These are phyloP conservation scores for Paramyrothecium sp. DNA, from an alignment of 2,329 filamentous ascomycete species.

Conservation along the genomic window DNA sequence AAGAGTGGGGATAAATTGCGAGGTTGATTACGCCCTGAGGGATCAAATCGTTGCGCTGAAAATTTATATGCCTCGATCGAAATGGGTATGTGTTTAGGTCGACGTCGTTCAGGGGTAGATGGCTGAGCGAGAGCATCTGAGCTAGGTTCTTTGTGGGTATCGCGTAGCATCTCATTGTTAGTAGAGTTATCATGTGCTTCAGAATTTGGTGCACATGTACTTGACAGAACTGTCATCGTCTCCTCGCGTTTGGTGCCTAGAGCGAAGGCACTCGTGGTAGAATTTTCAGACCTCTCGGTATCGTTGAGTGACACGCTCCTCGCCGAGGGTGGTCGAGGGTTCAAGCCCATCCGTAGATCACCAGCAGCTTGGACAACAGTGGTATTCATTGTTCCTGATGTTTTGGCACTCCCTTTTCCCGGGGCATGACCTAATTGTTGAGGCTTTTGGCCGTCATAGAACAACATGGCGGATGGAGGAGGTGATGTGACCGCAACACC, in stretches of 20 bases:
- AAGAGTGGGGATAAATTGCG: slow-evolving; percentile 4
- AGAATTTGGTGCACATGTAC: not conserved
- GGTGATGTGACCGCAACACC: not conserved
- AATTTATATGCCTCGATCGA: slow-evolving; percentile 5
- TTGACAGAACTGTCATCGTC: not conserved
- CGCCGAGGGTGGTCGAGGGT: not conserved
- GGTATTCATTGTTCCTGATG: not conserved
- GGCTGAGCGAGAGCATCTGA: slow-evolving; percentile 4
- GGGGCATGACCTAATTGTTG: no score
- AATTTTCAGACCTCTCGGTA: not conserved
- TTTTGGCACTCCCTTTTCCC: not conserved
- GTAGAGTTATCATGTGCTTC: not conserved
- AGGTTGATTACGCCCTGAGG: not conserved
- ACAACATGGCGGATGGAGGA: not conserved
- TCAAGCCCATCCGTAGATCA: not conserved
- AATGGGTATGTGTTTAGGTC: slow-evolving; percentile 1
- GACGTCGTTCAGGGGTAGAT: slow-evolving; percentile 5
- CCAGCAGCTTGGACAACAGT: not conserved
- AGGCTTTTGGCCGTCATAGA: not conserved
- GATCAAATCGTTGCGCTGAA: slow-evolving; percentile 10
- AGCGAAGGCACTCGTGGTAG: not conserved
- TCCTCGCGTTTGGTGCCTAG: not conserved
- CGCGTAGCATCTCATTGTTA: not conserved
- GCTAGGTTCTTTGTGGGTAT: no score
- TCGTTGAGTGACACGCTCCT: not conserved